phyloP scores from a whole-genome alignment of 352 stramenopile species.

The Globisporangium viniferum region DNA sequence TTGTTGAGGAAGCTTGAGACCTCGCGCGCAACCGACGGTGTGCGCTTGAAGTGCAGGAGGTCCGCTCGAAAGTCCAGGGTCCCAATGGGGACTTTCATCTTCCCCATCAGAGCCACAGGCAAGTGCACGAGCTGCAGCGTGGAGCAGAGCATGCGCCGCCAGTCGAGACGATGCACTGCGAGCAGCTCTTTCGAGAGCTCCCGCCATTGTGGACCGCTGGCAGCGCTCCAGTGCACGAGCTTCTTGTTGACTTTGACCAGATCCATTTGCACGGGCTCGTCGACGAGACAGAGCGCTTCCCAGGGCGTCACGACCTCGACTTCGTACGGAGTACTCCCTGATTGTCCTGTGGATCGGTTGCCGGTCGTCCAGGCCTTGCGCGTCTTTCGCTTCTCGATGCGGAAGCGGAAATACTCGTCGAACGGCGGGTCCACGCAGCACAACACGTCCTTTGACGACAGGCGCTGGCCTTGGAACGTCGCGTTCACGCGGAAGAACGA shows the following conservation, averaged over 20 bases:
- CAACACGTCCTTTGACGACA: constrained; percentile 37
- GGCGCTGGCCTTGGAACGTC: constrained; percentile 57
- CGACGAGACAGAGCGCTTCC: constrained; percentile 64
- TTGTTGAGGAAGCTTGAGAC: constrained; percentile 47
- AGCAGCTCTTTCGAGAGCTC: constrained; percentile 59
- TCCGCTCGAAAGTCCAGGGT: constrained; percentile 70
- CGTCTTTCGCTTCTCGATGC: constrained; percentile 34
- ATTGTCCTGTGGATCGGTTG: constrained; percentile 10
- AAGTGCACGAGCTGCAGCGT: constrained; percentile 67
- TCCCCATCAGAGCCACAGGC: constrained; percentile 53
- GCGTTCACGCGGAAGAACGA: constrained; percentile 52
- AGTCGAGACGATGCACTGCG: constrained; percentile 68
- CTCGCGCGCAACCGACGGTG: constrained; percentile 39
- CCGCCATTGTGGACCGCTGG: constrained; percentile 26
- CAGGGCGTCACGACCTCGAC: constrained; percentile 61
- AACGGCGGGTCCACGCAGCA: constrained; percentile 65
- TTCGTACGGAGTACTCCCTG: constrained; percentile 31
- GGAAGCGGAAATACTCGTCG: constrained; percentile 66
- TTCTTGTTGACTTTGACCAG: constrained; percentile 63
- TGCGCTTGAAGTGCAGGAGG: constrained; percentile 54
- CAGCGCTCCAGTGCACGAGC: constrained; percentile 27
- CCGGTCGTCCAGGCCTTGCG: not conserved
- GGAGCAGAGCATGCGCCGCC: constrained; percentile 72
- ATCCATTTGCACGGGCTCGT: constrained; percentile 58
- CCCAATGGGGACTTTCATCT: constrained; percentile 68